These are phyloP conservation scores for Actinomortierella ambigua DNA, from an alignment of 371 early-diverging fungal species.

Conservation along the genomic window DNA sequence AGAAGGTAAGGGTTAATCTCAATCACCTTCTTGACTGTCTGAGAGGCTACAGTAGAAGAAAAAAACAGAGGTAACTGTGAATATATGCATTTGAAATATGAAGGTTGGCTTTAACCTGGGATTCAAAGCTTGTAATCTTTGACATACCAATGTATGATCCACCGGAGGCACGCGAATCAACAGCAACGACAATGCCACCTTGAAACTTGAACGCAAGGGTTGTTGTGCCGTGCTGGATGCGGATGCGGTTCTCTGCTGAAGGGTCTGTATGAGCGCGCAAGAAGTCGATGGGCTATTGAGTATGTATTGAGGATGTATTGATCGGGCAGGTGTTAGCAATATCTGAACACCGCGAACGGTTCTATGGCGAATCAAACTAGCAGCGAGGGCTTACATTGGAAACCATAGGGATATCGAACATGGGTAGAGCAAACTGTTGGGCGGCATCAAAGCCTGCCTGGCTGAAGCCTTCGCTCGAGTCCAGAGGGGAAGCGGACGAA, in stretches of 20 bases:
- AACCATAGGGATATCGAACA: constrained; percentile 75
- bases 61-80: background rate
- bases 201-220: constrained; percentile 99
- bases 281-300: constrained; percentile 65
- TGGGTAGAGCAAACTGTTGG: constrained; percentile 68
- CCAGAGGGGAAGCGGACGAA: constrained; percentile 42
- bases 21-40: constrained; percentile 99
- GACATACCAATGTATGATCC: constrained; percentile 96
- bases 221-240: constrained; percentile 98
- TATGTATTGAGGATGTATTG: too few species aligned
- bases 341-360: too few species aligned
- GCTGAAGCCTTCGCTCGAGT: constrained; percentile 24
- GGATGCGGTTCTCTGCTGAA: constrained; percentile 71
- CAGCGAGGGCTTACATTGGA: constrained; percentile 60
- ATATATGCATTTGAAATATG: background rate
- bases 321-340: too few species aligned
- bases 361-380: too few species aligned
- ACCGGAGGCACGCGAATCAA: constrained; percentile 99
- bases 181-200: constrained; percentile 98
- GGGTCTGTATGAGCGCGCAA: constrained; percentile 66
- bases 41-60: constrained; percentile 75
- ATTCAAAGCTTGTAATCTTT: background rate
- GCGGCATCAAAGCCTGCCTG: constrained; percentile 62
- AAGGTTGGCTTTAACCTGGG: too few species aligned
- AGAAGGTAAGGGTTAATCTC: constrained; percentile 99